phyloP scores from a whole-genome alignment of 768 basidiomycete genomes.

The Suillus subluteus region DNA sequence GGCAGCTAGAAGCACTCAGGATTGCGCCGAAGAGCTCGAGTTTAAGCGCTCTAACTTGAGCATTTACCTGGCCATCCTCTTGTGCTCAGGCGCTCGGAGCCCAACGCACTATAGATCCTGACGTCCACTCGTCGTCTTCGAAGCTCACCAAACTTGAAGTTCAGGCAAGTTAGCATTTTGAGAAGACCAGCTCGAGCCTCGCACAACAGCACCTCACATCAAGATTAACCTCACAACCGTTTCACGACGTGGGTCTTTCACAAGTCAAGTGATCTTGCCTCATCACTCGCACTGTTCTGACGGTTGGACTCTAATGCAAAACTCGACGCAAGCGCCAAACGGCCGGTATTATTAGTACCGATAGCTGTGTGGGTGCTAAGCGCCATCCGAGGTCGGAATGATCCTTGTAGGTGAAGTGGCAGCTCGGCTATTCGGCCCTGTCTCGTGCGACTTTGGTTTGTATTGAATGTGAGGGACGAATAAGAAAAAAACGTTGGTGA shows the following conservation, averaged over 20 bases:
- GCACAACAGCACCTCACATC: slow-evolving; percentile 45
- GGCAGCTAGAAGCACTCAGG: slow-evolving; percentile 67
- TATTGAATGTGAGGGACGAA: background rate
- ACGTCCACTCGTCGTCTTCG: slow-evolving; percentile 57
- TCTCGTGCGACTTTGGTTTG: background rate
- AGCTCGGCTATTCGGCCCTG: slow-evolving; percentile 15
- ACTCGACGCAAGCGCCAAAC: slow-evolving; percentile 78
- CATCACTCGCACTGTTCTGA: slow-evolving; percentile 59
- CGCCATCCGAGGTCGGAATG: background rate
- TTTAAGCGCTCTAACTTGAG: slow-evolving; percentile 69
- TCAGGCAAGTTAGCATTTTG: slow-evolving; percentile 61
- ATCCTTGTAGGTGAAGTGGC: slow-evolving; percentile 50
- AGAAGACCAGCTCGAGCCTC: slow-evolving; percentile 60
- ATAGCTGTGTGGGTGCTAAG: background rate
- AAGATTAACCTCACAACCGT: slow-evolving; percentile 46
- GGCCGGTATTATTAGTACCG: slow-evolving; percentile 55
- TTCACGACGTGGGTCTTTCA: slow-evolving; percentile 44
- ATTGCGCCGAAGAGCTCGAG: slow-evolving; percentile 81
- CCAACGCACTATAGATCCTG: slow-evolving; percentile 77
- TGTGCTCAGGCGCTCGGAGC: slow-evolving; percentile 52
- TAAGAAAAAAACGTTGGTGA: background rate
- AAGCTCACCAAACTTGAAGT: no score
- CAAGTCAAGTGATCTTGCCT: slow-evolving; percentile 35
- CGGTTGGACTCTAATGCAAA: slow-evolving; percentile 65
- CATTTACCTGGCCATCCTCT: slow-evolving; percentile 26